Evolutionary conservation across 2,329 filamentous ascomycete genomes (phyloP), one percentile per base, ranked within the genome.

Genomic region (Drechslera avenae): DNA sequence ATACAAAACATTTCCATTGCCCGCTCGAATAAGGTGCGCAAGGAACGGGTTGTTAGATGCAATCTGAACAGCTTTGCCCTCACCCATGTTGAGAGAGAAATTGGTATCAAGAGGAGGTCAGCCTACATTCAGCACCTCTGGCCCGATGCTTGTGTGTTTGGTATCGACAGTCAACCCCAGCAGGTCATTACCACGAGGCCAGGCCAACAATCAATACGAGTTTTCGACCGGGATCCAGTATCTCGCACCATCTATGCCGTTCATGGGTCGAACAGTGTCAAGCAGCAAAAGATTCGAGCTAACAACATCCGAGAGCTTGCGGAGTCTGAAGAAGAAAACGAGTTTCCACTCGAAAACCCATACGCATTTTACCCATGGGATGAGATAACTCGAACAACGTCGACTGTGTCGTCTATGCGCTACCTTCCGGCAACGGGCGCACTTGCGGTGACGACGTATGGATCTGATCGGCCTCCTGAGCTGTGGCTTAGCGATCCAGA

Each of bases 361-460:
- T 60, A 68, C 17, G 48, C 59, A n/a, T 60, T 57, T 26, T 50
- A 63, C 12, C 47, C 57, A 5, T 65, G 60, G 57, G 63, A 63
- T 39, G 59, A 62, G 28, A 39, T 68, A 18, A 50, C 50, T 6
- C 59, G 56, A 10, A 62, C 64, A 4, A 67, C 62, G 0, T 73
- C 68, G 1, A 51, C 57, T 2, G 56, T 72, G 28, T 73, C 72
- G 0, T 72, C 69, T 1, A 30, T 72, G 1, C 59, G 56, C 31
- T 67, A 69, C 26, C 46, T 71, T 10, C 66, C 66, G 3, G 45
- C 51, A 2, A 67, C 68, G 1, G 59, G 68, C 2, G 64, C 65
- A 0, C 47, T 74, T 5, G 66, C 66, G 10, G 58, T 59, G 3
- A 73, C 72, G 2, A 67, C 66, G 2, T 54, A 57, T 10, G 72